Evolutionary conservation across 2,329 filamentous ascomycete species (phyloP), one percentile per base, ranked within the genome.

Genomic region (Lachnellula arida): DNA sequence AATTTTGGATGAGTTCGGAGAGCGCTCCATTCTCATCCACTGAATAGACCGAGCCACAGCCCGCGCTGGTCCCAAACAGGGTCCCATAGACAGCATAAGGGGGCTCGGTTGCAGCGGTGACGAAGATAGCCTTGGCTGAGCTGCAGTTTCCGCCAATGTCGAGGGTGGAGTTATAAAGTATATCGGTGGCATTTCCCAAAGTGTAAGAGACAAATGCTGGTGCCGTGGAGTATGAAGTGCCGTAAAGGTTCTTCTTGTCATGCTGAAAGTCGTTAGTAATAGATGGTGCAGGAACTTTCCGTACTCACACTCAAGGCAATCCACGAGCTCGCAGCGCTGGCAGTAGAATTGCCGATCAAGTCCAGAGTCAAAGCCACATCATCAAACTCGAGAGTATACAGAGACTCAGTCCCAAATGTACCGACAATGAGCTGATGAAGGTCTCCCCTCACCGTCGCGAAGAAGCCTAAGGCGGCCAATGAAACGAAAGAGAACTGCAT

Each of bases 1-100:
- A 78, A 61, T 75, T 73, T 58, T 78, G 75, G 5, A 78, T 65
- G 34, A 76, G 73, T 46, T 67, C 55, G 17, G 69, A 68, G 6
- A 78, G 67, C 9, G 63, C 66, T n/a, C 76, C 76, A 47, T 71
- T 68, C 12, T 69, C 57, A 51, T 72, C 68, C 8, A 77, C 75
- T 2, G 74, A 75, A 60, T 78, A 74, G 11, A 69, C 64, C 9
- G 61, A 60, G 32, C 68, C 61, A 48, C 67, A 70, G n/a, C 58
- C 52, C 17, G 66, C 63, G 17, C 60, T 53, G 19, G 57, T 63
- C 46, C 67, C 66, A 53, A 67, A 69, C 39, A 64, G 67, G 28
- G 61, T 63, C 5, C 68, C 66, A 53, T 70, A 70, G 1, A 70
- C 67, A 7, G 60, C 53, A 49, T 69, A 67, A 1, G 68, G 67